phyloP scores from a whole-genome alignment of 83 land plant species.

The Larix sibirica region DNA sequence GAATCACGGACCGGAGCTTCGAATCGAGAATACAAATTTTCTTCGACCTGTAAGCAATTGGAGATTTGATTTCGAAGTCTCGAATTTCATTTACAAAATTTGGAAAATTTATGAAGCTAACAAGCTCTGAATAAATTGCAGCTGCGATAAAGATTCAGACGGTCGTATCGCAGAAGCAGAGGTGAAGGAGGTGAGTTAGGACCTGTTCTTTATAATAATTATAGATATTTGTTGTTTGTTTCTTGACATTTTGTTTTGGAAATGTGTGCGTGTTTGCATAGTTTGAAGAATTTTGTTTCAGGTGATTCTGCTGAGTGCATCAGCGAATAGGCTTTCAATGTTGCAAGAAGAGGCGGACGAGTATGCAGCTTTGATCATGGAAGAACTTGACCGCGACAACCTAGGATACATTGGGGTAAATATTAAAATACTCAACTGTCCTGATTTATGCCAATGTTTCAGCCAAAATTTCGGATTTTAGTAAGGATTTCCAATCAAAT shows the following conservation, averaged over 20 bases:
- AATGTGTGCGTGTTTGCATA: no score
- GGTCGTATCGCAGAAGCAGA: conserved; percentile 82
- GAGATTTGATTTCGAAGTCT: neutral
- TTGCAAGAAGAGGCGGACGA: conserved; percentile 43
- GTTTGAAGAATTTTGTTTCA: conserved; percentile 11
- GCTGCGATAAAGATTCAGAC: conserved; percentile 94
- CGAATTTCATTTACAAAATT: neutral
- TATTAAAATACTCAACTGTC: neutral
- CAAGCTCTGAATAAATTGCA: conserved; percentile 14
- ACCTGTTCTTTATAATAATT: no score
- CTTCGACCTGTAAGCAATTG: conserved; percentile 81
- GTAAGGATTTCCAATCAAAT: no score
- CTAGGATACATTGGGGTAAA: conserved; percentile 56
- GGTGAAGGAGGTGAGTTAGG: conserved; percentile 78
- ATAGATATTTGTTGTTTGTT: neutral
- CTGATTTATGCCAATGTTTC: no score
- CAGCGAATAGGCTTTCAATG: conserved; percentile 47
- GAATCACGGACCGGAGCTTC: conserved; percentile 87
- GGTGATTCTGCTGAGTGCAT: conserved; percentile 52
- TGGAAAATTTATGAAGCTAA: neutral
- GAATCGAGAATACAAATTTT: conserved; percentile 93
- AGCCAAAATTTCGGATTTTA: no score
- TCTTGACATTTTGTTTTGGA: neutral
- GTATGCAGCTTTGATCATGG: conserved; percentile 52
- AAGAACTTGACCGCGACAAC: conserved; percentile 42